Evolutionary conservation across 139 green algal species (phyloP), one percentile per base, ranked within the genome.

Genomic region (Haematococcus sp.): DNA sequence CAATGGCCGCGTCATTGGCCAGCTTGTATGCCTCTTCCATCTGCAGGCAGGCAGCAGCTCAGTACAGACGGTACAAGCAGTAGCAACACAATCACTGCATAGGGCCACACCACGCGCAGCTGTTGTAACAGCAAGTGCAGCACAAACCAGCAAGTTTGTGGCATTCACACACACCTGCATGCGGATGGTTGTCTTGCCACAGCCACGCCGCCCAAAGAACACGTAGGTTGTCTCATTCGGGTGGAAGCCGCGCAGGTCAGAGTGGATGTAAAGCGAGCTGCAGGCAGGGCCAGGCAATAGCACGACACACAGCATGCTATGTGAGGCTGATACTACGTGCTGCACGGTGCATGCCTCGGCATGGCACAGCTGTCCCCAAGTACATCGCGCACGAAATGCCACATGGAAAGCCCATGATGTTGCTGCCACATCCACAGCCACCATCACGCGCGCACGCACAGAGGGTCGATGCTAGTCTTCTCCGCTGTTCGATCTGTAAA

Each of bases 161-260:
- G n/a, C n/a, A n/a, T n/a, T n/a, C n/a, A 63, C 25, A 52, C 63
- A 35, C 33, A 63, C 49, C 46, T 73, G 67, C 31, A 67, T 25
- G 28, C 91, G 75, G 51, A 97, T 95, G 25, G 92, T 97, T 40
- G 92, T 97, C 74, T 97, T 97, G 68, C 92, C 92, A 35, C 67
- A 84, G 17, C 92, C 84, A 2, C 84, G 49, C 43, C 77, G 74
- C 32, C 84, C 84, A 54, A 90, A 90, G 75, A 90, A 87, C 25
- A 97, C 76, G 75, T 97, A 97, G 0, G 92, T 97, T 0, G 86
- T 94, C 32, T 96, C 89, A 76, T 81, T 93, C 13, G 91, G 91
- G 27, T 75, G 74, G 63, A 97, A 93, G 20, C 83, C 88, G 9
- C 89, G 83, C 56, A 95, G 74, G 75, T 97, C 92, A 2, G 78